Base-by-base conservation (phyloP, 2,329 filamentous ascomycete genomes). In the Samsoniella hepiali region DNA sequence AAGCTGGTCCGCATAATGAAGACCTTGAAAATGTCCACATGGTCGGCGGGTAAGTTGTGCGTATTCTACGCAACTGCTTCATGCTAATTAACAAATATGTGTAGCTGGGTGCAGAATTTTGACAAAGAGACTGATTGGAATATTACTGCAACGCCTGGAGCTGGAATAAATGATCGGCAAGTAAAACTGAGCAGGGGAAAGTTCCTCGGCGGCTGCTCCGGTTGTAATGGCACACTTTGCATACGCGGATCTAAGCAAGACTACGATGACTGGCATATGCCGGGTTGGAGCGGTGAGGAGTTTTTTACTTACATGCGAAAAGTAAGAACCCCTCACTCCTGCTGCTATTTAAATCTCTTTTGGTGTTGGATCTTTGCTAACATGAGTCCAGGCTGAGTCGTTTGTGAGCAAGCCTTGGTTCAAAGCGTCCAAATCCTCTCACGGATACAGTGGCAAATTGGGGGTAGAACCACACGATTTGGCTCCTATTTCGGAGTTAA, bases 321-420 rank as follows among this genome's bases (percentile, higher is more conserved):
- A 42, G 57, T 59, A 51, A 59, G 78, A 79, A 40, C 13, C 38
- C 82, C 10, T 13, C 10, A n/a, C 56, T 9, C 5, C 1, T 36
- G 42, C 8, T 44, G 17, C 22, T 31, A 29, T 34, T 6, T 9
- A 44, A 11, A 10, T 5, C n/a, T 42, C 50, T 36, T 6, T 3
- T 27, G 13, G 42, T 5, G 3, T 17, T 36, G 44, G 34, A 31
- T 36, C 6, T 36, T 65, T 62, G 60, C 44, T 59, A 11, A 51
- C 27, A 50, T 53, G 4, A 34, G 5, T 22, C 3, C 55, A 77
- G 81, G 76, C 82, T 1, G 85, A 88, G 66, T 84, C 80, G 2
- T 88, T 87, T 67, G 81, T 86, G 62, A 69, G 73, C 27, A 87
- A 87, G 68, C 73, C 80, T 34, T 86, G 84, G 84, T 85, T 86